These are phyloP conservation scores for Hsuehochloa calcarea DNA, from an alignment of 176 grass and related monocot species.

Conservation along the genomic window DNA sequence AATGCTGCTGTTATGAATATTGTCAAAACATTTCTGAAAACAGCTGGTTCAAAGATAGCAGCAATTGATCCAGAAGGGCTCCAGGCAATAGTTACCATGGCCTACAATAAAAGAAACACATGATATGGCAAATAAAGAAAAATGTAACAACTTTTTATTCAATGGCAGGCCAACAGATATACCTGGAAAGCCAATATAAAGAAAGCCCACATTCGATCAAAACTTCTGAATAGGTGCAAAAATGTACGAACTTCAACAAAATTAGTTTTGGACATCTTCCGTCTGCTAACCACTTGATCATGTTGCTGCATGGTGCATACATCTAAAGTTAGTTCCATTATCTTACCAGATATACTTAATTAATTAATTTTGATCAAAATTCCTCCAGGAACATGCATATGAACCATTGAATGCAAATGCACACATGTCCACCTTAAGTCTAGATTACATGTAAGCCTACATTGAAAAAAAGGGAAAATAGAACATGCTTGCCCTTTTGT, in stretches of 20 bases:
- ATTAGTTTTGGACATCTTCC: slow-evolving; percentile 80
- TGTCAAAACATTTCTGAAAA: slow-evolving; percentile 85
- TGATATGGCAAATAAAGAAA: slow-evolving; percentile 10
- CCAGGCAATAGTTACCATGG: slow-evolving; percentile 98
- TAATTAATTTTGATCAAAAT: slow-evolving; percentile 12
- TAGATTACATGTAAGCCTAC: neutral
- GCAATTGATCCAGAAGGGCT: slow-evolving; percentile 59
- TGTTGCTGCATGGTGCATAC: slow-evolving; percentile 28
- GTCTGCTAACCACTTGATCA: slow-evolving; percentile 35
- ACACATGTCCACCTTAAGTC: neutral
- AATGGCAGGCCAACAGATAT: slow-evolving; percentile 28
- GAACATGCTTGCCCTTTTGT: neutral
- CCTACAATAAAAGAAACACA: slow-evolving; percentile 51
- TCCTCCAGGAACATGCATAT: neutral
- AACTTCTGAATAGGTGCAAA: slow-evolving; percentile 95
- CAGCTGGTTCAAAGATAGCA: slow-evolving; percentile 65
- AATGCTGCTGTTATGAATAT: slow-evolving; percentile 96
- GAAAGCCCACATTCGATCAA: slow-evolving; percentile 98
- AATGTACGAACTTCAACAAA: slow-evolving; percentile 99
- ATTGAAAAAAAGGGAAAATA: neutral
- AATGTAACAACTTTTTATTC: slow-evolving; percentile 17
- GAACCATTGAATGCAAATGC: neutral
- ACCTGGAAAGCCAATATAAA: slow-evolving; percentile 95
- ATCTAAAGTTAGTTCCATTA: slow-evolving; percentile 27
- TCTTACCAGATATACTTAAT: neutral